phyloP scores from a whole-genome alignment of 2,329 filamentous ascomycete species.

The Whalleya microplaca region DNA sequence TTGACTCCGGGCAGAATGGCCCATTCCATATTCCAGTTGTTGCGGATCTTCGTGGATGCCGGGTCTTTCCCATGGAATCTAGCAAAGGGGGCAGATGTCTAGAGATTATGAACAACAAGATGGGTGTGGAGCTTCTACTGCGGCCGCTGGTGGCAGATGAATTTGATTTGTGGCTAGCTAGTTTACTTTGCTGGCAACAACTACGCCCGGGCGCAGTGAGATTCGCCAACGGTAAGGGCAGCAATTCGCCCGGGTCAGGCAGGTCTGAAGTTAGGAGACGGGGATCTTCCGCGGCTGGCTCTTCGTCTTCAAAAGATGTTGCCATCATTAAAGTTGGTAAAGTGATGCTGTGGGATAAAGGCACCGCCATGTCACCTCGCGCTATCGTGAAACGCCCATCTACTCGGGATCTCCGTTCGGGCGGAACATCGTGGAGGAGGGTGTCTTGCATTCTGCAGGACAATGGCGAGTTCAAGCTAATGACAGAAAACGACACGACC shows the following conservation, averaged over 20 bases:
- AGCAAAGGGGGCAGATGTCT: constrained; percentile 53
- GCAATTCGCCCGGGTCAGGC: constrained; percentile 40
- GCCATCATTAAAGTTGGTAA: constrained; percentile 96
- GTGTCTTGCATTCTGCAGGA: constrained; percentile 94
- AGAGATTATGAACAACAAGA: constrained; percentile 57
- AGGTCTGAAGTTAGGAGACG: constrained; percentile 50
- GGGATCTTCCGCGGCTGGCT: constrained; percentile 41
- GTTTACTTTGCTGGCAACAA: constrained; percentile 81
- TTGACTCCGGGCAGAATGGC: constrained; percentile 69
- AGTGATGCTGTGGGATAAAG: constrained; percentile 89
- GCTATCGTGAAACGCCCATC: constrained; percentile 62
- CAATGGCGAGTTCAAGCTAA: constrained; percentile 90
- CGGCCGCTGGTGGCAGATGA: constrained; percentile 67
- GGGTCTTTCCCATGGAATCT: constrained; percentile 61
- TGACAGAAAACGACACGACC: constrained; percentile 81
- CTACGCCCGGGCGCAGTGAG: constrained; percentile 64
- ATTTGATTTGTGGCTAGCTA: constrained; percentile 79
- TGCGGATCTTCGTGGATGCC: constrained; percentile 75
- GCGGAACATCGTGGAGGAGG: constrained; percentile 73
- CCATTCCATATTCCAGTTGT: constrained; percentile 69
- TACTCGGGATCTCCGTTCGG: constrained; percentile 57
- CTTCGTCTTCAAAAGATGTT: constrained; percentile 60
- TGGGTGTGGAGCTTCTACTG: constrained; percentile 64
- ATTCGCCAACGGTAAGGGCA: constrained; percentile 49
- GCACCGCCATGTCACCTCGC: constrained; percentile 56